Evolutionary conservation across 129 eudicot genomes (phyloP).

Genomic region (Chrysanthemum lavandulifolium): DNA sequence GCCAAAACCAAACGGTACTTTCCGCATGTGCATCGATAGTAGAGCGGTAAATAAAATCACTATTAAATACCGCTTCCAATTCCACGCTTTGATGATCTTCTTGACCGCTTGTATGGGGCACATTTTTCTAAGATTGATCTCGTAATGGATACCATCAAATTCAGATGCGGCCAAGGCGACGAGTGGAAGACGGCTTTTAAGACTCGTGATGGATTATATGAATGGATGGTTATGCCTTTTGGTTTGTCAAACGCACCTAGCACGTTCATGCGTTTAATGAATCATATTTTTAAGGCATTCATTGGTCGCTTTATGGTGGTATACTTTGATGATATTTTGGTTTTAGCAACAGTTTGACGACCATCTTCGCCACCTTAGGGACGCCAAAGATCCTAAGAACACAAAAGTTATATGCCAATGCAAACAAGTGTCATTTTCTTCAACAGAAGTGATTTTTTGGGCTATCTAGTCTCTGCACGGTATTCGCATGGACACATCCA

Average conservation of each 20-base stretch:
- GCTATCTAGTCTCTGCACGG: too few relatives aligned
- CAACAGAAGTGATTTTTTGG: too few relatives aligned
- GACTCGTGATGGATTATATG: neutral
- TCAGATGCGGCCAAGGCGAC: neutral
- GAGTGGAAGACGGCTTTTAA: neutral
- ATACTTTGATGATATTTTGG: too few relatives aligned
- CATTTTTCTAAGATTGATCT: neutral
- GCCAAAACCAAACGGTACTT: neutral
- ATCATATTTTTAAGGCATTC: neutral
- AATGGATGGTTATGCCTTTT: conserved; percentile 3
- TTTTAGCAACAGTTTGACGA: too few relatives aligned
- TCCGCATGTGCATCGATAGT: conserved; percentile 5
- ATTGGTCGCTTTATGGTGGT: neutral
- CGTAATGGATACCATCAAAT: neutral
- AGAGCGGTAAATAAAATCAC: neutral
- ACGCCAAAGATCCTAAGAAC: too few relatives aligned
- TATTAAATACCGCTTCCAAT: neutral
- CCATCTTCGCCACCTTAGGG: too few relatives aligned
- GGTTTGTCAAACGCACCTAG: neutral
- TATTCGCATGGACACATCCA: too few relatives aligned
- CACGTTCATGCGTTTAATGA: neutral
- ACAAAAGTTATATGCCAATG: too few relatives aligned
- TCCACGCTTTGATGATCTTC: neutral
- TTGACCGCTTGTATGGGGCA: neutral
- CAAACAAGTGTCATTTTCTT: too few relatives aligned